These are phyloP conservation scores for Scutellaria baicalensis DNA, from an alignment of 257 asterid species.

Conservation along the genomic window DNA sequence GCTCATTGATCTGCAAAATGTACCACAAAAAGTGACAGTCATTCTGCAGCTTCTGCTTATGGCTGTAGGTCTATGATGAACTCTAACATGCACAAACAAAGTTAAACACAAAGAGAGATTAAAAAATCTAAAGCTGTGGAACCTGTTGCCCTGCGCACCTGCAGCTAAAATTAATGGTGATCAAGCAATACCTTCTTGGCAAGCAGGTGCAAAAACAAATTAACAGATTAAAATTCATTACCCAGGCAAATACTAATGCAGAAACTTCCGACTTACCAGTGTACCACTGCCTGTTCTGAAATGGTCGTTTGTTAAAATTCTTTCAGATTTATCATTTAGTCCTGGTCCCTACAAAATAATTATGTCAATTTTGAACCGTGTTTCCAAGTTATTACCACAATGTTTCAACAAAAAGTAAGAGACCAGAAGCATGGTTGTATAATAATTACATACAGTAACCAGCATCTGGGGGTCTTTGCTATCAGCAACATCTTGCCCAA, in stretches of 20 bases:
- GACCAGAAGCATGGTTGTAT: not conserved
- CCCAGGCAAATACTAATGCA: not conserved
- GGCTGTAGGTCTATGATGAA: not conserved
- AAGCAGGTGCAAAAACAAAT: not conserved
- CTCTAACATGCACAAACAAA: not conserved
- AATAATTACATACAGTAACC: conserved; percentile 24
- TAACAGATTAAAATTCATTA: not conserved
- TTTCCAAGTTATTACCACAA: not conserved
- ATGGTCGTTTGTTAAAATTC: conserved; percentile 16
- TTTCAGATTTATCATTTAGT: conserved; percentile 14
- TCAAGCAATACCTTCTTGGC: not conserved
- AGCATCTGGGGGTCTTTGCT: conserved; percentile 33
- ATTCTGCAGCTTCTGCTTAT: not conserved
- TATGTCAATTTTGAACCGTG: not conserved
- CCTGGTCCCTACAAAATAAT: conserved; percentile 29
- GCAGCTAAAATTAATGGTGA: conserved; percentile 5
- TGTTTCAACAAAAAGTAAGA: not conserved
- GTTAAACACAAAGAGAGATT: not conserved
- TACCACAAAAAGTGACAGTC: conserved; percentile 6
- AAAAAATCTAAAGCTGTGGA: not conserved
- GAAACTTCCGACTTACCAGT: conserved; percentile 18
- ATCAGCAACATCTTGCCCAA: conserved; percentile 28
- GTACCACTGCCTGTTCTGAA: conserved; percentile 23
- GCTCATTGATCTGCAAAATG: conserved; percentile 39
- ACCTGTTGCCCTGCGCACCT: not conserved